These are phyloP conservation scores for Venturia aucupariae DNA, from an alignment of 2,329 filamentous ascomycete species.

Conservation along the genomic window DNA sequence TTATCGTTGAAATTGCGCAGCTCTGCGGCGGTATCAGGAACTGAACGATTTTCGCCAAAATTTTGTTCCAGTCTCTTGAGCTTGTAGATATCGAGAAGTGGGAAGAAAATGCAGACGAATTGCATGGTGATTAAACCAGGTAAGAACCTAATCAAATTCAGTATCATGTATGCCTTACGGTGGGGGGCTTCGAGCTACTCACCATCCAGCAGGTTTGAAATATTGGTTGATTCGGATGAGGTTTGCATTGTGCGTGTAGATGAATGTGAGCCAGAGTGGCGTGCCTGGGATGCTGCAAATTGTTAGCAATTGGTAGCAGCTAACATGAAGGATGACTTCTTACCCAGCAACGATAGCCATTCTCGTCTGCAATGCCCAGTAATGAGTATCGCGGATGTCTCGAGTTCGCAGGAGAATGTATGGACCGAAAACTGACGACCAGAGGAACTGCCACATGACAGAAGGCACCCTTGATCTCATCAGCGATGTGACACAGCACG, in stretches of 20 bases:
- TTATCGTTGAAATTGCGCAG: conserved; percentile 1
- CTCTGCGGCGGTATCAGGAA: neutral
- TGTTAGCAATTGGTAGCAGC: neutral
- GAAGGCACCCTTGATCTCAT: conserved; percentile 45
- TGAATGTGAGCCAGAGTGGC: conserved; percentile 53
- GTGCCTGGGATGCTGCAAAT: conserved; percentile 50
- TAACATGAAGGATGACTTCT: neutral
- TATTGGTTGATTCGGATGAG: conserved; percentile 45
- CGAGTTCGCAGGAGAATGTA: conserved; percentile 53
- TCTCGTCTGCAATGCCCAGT: conserved; percentile 57
- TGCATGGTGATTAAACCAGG: conserved; percentile 55
- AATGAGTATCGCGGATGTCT: conserved; percentile 53
- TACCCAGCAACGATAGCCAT: conserved; percentile 37
- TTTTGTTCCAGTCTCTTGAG: conserved; percentile 1
- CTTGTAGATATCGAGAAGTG: conserved; percentile 22
- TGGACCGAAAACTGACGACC: conserved; percentile 54
- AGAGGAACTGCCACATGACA: conserved; percentile 55
- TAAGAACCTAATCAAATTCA: conserved; percentile 32
- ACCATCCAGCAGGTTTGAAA: conserved; percentile 56
- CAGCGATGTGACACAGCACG: neutral
- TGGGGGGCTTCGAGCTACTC: conserved; percentile 23
- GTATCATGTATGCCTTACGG: neutral
- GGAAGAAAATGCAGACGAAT: conserved; percentile 54
- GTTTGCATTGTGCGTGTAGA: conserved; percentile 45
- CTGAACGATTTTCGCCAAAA: conserved; percentile 3